Conservation (phyloP, 768 basidiomycete species). For the Lactarius trivialis region DNA sequence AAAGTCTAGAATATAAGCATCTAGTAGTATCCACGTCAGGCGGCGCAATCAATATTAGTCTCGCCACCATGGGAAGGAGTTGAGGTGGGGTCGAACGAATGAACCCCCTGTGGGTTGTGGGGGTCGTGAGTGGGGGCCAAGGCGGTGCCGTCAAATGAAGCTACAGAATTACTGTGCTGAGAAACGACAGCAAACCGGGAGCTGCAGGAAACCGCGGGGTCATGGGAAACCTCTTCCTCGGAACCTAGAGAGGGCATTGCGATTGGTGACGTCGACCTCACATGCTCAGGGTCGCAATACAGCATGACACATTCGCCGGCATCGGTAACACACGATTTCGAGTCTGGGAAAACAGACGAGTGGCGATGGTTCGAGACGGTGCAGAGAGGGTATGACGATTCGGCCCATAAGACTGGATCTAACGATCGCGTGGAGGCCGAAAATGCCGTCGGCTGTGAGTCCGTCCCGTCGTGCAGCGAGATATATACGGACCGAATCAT, state of each 20-base stretch:
- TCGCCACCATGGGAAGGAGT: neutral
- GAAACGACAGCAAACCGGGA: neutral
- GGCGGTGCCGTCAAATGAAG: neutral
- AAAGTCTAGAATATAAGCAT: neutral
- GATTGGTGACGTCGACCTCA: neutral
- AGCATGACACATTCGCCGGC: neutral
- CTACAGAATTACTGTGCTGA: neutral
- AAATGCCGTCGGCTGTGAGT: conserved; percentile 10
- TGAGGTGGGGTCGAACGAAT: too few relatives aligned
- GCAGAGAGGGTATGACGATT: conserved; percentile 11
- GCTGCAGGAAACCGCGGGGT: neutral
- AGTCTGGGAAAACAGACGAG: neutral
- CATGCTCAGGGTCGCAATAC: neutral
- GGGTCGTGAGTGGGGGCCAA: neutral
- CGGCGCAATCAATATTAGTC: neutral
- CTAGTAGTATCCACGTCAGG: neutral
- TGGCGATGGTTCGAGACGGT: conserved; percentile 5
- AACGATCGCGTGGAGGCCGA: conserved; percentile 13
- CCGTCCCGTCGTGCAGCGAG: conserved; percentile 17
- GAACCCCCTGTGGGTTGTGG: neutral
- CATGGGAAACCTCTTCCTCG: neutral
- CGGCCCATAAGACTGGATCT: conserved; percentile 16
- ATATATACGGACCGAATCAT: conserved; percentile 15
- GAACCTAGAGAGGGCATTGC: neutral
- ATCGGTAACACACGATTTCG: neutral